Base-by-base conservation (phyloP, 345 rosid species). In the Carallia pectinifolia region DNA sequence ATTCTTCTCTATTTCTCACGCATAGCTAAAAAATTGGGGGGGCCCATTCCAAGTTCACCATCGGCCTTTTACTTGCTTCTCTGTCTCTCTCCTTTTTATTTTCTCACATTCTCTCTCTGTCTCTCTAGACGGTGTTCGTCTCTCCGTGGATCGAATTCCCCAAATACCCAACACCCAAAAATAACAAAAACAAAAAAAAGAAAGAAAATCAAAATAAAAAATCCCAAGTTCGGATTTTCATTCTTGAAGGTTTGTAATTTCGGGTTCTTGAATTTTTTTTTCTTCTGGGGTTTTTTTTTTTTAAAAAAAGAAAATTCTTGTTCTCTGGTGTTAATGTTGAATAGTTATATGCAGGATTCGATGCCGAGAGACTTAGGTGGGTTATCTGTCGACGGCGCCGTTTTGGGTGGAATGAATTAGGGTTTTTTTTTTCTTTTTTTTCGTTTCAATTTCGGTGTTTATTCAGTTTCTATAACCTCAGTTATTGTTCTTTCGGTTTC, bases 81-180 rank as follows among this genome's bases (percentile, higher is more conserved):
- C 58, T 55, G 37, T n/a, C 58, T 62, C 60, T 64, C 64, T 54
- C 58, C 63, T 61, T n/a, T 50, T 4, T 48, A 9, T 31, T 16
- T 19, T 58, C 44, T 67, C 72, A 36, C 53, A 27, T 19, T 56
- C 60, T 56, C 5, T 23, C 15, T 33, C 55, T 62, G 61, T 50
- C 38, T 66, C 62, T 19, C 52, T 3, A 58, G 19, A 37, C 36
- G 19, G n/a, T 0, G 58, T 39, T 56, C 61, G 56, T 65, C 70
- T 44, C 54, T 40, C 48, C 48, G 53, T 44, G 79, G 67, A 70
- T 70, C 79, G 67, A 71, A 71, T 59, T 65, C 67, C 56, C 58
- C 53, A 71, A 71, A 52, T 65, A 62, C 56, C 58, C 53, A 50
- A 68, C 23, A 58, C 44, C 27, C 58, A 33, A 58, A 48, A 7